Evolutionary conservation across 148 eudicot species (phyloP).

Genomic region (Cornus kousa): DNA sequence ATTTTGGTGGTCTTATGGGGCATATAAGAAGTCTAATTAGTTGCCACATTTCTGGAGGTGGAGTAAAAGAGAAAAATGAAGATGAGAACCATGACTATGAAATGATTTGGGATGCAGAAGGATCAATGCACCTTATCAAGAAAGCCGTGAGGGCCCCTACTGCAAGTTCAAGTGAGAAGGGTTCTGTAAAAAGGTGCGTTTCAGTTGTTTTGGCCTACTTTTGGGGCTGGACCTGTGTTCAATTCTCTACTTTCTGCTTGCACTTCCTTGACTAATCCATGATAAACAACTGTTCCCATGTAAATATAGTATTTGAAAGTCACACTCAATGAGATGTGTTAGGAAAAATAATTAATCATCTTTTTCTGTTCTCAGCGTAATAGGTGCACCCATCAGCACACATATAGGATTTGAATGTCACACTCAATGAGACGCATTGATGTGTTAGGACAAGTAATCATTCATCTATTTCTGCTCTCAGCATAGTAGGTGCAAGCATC

Average conservation of each 20-base stretch:
- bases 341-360: background rate
- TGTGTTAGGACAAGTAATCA: background rate
- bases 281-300: conserved; percentile 1
- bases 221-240: background rate
- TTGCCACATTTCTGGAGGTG: conserved; percentile 27
- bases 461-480: background rate
- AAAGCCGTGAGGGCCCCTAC: conserved; percentile 39
- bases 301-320: background rate
- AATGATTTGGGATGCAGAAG: conserved; percentile 97
- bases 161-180: conserved; percentile 41
- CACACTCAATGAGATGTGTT: background rate
- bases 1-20: conserved; percentile 28
- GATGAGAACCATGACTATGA: conserved; percentile 87
- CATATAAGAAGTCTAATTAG: conserved; percentile 28
- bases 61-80: conserved; percentile 72
- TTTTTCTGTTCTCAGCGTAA: too few relatives aligned
- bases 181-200: conserved; percentile 55
- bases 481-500: too few relatives aligned
- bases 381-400: too few relatives aligned
- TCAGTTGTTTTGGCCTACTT: background rate
- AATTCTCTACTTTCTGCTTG: background rate
- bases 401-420: background rate
- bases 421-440: background rate
- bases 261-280: background rate
- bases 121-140: conserved; percentile 85